These are phyloP conservation scores for Plasmodium inui DNA, from an alignment of 169 alveolate genomes.

Conservation along the genomic window DNA sequence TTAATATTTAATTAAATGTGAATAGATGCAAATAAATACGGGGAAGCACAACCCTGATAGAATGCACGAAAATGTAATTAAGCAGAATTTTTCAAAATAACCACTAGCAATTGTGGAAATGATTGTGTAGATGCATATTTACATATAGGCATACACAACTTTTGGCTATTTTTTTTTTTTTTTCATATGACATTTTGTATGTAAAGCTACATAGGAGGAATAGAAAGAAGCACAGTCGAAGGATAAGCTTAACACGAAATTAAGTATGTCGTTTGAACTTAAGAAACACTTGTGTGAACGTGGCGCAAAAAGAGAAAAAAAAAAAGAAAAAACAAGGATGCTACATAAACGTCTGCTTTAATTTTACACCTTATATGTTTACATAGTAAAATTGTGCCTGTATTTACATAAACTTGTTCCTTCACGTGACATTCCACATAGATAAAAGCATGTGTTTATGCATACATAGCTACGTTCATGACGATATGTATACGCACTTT, in stretches of 20 bases:
- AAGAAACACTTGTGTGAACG: neutral
- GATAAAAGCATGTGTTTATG: neutral
- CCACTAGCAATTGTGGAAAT: neutral
- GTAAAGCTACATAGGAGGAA: neutral
- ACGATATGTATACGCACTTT: neutral
- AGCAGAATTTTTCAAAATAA: neutral
- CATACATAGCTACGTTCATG: neutral
- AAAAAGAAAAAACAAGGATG: constrained; percentile 2
- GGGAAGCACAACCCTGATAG: neutral
- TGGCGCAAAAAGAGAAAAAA: neutral
- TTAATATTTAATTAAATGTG: constrained; percentile 19
- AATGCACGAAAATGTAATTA: neutral
- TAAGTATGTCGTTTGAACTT: neutral
- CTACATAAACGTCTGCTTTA: constrained; percentile 5
- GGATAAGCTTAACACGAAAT: neutral
- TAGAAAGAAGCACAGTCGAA: neutral
- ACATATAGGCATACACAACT: neutral
- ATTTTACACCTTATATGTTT: constrained; percentile 3
- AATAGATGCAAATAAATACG: neutral
- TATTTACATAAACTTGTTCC: neutral
- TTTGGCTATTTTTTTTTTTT: neutral
- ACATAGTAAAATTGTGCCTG: neutral
- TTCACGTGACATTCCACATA: neutral
- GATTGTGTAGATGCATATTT: neutral
- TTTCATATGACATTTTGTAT: neutral